Percentiles rank a stretch among this genome's conserved stretches.
Evolutionary conservation across 371 early-diverging fungal species (phyloP).

Genomic region (Lichtheimia ornata): DNA sequence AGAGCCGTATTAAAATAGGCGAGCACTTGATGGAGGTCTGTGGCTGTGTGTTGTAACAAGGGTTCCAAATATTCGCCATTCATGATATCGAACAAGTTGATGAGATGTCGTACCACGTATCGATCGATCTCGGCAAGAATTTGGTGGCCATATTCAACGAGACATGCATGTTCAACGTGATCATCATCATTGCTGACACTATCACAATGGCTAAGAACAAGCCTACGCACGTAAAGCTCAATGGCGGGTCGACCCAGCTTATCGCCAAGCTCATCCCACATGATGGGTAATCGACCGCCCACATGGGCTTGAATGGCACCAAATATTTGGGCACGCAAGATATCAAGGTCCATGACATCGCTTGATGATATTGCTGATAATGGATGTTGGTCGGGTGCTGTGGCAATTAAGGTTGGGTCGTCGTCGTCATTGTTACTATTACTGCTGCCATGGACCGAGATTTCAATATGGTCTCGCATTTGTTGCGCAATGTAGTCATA

Average conservation of each 20-base stretch:
- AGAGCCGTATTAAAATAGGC: constrained; percentile 41
- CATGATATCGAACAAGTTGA: constrained; percentile 28
- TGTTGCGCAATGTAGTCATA: constrained; percentile 28
- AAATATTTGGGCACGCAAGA: constrained; percentile 43
- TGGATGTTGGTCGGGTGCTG: constrained; percentile 8
- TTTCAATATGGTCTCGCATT: constrained; percentile 34
- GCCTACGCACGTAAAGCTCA: constrained; percentile 24
- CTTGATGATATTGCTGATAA: neutral
- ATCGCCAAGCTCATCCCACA: constrained; percentile 42
- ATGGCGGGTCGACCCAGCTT: constrained; percentile 30
- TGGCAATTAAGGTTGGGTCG: neutral
- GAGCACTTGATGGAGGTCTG: constrained; percentile 34
- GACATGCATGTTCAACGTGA: constrained; percentile 24
- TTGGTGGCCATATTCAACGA: constrained; percentile 23
- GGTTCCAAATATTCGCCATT: constrained; percentile 32
- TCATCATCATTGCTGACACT: constrained; percentile 6
- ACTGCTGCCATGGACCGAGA: constrained; percentile 14
- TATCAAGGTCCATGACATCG: constrained; percentile 37
- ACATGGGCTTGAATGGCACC: constrained; percentile 48
- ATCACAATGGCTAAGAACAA: constrained; percentile 20
- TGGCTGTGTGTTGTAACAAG: constrained; percentile 35
- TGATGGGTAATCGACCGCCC: constrained; percentile 36
- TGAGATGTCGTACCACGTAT: constrained; percentile 26
- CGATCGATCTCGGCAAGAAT: constrained; percentile 32
- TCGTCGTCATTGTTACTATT: constrained; percentile 11